Conservation (phyloP, 176 grass and related monocot genomes). For the Lolium rigidum region DNA sequence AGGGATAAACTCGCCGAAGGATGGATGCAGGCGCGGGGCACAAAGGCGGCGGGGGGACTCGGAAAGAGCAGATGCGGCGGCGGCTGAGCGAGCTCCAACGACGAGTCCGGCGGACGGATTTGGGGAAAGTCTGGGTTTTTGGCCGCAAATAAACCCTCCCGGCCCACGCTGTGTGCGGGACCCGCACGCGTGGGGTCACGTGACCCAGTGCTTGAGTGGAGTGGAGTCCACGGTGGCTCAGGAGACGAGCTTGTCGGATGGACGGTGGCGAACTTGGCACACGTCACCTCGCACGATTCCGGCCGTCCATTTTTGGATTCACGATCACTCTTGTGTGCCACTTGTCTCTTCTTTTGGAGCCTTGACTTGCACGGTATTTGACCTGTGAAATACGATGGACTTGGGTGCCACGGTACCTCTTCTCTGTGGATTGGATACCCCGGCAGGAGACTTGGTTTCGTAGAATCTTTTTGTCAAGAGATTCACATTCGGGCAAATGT, state of each 20-base stretch:
- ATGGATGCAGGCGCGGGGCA: no score
- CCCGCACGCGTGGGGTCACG: neutral
- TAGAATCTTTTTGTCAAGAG: neutral
- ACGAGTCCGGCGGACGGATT: neutral
- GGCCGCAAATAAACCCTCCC: constrained; percentile 1
- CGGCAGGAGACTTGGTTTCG: neutral
- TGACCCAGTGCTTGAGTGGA: neutral
- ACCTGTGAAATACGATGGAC: neutral
- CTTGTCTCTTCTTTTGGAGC: neutral
- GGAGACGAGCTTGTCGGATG: neutral
- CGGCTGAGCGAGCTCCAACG: no score
- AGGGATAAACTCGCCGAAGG: no score
- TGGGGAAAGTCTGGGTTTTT: neutral
- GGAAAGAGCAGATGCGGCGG: no score
- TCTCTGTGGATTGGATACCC: no score
- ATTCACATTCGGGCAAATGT: neutral
- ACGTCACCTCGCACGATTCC: neutral
- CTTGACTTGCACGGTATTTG: constrained; percentile 33
- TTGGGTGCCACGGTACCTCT: constrained; percentile 35
- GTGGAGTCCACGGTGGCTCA: neutral
- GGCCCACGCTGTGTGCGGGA: neutral
- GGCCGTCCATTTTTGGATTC: neutral
- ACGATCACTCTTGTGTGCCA: neutral
- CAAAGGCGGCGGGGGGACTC: no score
- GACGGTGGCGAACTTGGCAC: neutral